Evolutionary conservation across 257 asterid genomes (phyloP), one percentile per base, ranked within the genome.

Genomic region (Schizonepeta tenuifolia): DNA sequence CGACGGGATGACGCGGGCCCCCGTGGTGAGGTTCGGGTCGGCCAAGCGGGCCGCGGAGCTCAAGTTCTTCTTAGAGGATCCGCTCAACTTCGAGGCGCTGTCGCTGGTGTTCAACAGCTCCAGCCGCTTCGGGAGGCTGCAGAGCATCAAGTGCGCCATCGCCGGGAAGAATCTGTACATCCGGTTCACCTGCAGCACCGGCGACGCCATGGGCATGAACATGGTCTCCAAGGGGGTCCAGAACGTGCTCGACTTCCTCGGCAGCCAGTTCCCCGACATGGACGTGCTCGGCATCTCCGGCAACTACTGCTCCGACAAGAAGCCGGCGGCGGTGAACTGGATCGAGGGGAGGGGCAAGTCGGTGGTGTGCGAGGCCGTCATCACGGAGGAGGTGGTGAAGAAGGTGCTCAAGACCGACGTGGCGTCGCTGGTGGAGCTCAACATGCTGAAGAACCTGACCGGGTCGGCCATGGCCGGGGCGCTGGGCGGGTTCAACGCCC

Each of bases 201-300:
- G 87, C 9, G 87, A 83, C 72, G 87, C 87, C 71, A 83, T 83
- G 87, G 86, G 86, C 1, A 82, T 82, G 86, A 82, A 82, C 79
- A 82, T 82, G 86, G 81, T 82, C 12, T 71, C 84, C 40, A 83
- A 83, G 47, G 87, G 87, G 11, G 87, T 83, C 50, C 82, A 83
- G 82, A 79, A 83, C 51, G 82, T 83, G 6, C 11, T 83, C 8
- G 84, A 77, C 38, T 76, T 76, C 66, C 80, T 83, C 3, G 28
- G 1, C 57, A 73, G 54, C 14, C 84, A 83, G 71, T 83, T 83
- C 54, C 84, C 84, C 1, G 86, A 79, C 76, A 83, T 83, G 84
- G 86, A 83, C 44, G 80, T 79, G 5, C 77, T 83, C 22, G 86
- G 86, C 76, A 83, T 83, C 66, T 83, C 86, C 24, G 86, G 86